Percentiles rank a stretch among this genome's conserved stretches.
Conservation (phyloP, 768 basidiomycete genomes). For the Boletus rubescentipes region DNA sequence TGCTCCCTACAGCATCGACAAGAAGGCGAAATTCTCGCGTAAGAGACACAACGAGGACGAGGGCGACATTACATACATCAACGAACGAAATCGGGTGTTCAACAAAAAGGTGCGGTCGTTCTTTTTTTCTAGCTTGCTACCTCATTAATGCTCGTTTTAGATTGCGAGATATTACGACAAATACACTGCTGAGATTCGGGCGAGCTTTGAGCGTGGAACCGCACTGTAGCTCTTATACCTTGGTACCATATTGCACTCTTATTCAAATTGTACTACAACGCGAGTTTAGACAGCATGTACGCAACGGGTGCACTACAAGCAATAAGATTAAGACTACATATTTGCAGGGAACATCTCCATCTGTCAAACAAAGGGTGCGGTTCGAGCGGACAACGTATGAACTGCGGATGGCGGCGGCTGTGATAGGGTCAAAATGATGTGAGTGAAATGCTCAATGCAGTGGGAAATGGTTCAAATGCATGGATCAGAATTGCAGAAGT, state of each 20-base stretch:
- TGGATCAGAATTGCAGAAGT: constrained; percentile 46
- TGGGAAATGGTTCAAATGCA: neutral
- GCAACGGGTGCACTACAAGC: neutral
- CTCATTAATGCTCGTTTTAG: constrained; percentile 36
- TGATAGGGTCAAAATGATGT: neutral
- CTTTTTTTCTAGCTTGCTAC: neutral
- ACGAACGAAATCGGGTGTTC: constrained; percentile 96
- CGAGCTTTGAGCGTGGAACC: constrained; percentile 97
- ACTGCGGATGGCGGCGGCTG: neutral
- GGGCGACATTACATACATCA: constrained; percentile 98
- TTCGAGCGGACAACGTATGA: too few relatives aligned
- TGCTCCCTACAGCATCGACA: constrained; percentile 64
- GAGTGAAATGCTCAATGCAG: neutral
- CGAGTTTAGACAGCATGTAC: neutral
- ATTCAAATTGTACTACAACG: constrained; percentile 5
- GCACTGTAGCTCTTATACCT: constrained; percentile 57
- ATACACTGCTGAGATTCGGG: constrained; percentile 93
- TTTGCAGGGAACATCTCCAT: too few relatives aligned
- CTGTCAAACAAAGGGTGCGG: too few relatives aligned
- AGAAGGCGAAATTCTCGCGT: constrained; percentile 85
- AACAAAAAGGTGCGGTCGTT: constrained; percentile 79
- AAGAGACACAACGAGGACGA: constrained; percentile 90
- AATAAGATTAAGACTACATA: neutral
- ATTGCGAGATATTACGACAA: constrained; percentile 96
- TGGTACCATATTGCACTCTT: neutral